A percentile compares a stretch with the other conserved stretches of the same genome.
These are phyloP conservation scores for Schizosaccharomyces lindneri DNA, from an alignment of 805 yeast genomes.

Conservation along the genomic window DNA sequence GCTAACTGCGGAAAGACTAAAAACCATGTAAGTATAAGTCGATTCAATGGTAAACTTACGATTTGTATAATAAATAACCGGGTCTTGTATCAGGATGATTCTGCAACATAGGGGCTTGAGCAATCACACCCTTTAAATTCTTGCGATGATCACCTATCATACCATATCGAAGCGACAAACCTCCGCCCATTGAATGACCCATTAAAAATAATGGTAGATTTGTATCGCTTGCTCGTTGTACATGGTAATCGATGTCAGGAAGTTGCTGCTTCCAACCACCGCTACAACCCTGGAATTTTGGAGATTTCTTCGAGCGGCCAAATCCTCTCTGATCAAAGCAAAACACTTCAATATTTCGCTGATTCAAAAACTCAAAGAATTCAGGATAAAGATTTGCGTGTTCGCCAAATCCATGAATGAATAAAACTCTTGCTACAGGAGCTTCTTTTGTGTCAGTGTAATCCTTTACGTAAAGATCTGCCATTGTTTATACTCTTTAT, in stretches of 20 bases:
- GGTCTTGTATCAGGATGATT: not conserved
- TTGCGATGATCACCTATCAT: constrained; percentile 6
- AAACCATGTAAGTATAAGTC: not conserved
- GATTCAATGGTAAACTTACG: not conserved
- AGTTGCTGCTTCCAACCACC: constrained; percentile 15
- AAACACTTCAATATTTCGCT: constrained; percentile 15
- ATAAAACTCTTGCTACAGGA: not conserved
- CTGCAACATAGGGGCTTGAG: not conserved
- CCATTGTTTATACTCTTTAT: not conserved
- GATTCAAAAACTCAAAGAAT: constrained; percentile 12
- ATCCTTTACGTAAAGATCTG: not conserved
- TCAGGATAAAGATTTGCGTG: constrained; percentile 12
- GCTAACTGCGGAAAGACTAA: not conserved
- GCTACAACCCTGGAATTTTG: constrained; percentile 13
- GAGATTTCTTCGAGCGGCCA: constrained; percentile 13
- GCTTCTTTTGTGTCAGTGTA: not conserved
- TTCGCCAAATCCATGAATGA: constrained; percentile 15
- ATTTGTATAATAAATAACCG: not conserved
- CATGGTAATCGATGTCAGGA: constrained; percentile 10
- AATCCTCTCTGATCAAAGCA: constrained; percentile 19
- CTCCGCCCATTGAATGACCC: constrained; percentile 5
- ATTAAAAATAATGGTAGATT: constrained; percentile 4
- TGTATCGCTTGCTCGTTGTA: constrained; percentile 3
- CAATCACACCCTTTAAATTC: not conserved
- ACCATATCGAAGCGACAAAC: not conserved